These are phyloP conservation scores for Nicotiana sylvestris DNA, from an alignment of 257 asterid species.

Conservation along the genomic window DNA sequence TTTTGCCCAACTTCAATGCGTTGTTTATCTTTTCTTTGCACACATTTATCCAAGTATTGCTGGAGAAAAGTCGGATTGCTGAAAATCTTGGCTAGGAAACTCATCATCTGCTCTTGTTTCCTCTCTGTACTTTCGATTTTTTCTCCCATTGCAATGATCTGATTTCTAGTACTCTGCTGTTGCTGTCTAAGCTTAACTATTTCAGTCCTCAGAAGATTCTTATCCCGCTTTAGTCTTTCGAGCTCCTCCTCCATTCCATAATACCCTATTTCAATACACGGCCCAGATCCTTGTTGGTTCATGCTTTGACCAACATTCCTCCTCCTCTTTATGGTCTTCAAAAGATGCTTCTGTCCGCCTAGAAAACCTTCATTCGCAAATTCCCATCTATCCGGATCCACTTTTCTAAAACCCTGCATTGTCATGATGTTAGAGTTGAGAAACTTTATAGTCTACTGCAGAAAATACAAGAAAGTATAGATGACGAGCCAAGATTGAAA, in stretches of 20 bases:
- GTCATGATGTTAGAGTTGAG: background rate
- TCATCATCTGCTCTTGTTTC: slow-evolving; percentile 62
- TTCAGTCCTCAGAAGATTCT: slow-evolving; percentile 53
- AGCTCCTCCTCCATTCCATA: slow-evolving; percentile 77
- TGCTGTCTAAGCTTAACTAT: slow-evolving; percentile 63
- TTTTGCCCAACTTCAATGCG: slow-evolving; percentile 63
- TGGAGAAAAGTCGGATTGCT: slow-evolving; percentile 44
- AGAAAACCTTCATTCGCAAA: slow-evolving; percentile 90
- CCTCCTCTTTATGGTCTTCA: slow-evolving; percentile 76
- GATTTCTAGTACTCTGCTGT: slow-evolving; percentile 54
- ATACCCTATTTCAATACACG: slow-evolving; percentile 57
- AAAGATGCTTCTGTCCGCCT: slow-evolving; percentile 87
- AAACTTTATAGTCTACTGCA: background rate
- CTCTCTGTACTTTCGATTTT: slow-evolving; percentile 44
- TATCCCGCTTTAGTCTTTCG: slow-evolving; percentile 53
- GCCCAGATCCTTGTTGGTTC: slow-evolving; percentile 40
- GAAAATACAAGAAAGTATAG: background rate
- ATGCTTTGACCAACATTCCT: slow-evolving; percentile 37
- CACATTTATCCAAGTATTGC: slow-evolving; percentile 37
- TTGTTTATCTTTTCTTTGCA: slow-evolving; percentile 19
- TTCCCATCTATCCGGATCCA: slow-evolving; percentile 92
- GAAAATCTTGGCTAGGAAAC: slow-evolving; percentile 69
- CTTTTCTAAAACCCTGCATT: slow-evolving; percentile 87
- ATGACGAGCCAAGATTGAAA: slow-evolving; percentile 13
- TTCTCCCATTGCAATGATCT: slow-evolving; percentile 52